These are phyloP conservation scores for Coleophoma crateriformis DNA, from an alignment of 2,329 filamentous ascomycete species.

Conservation along the genomic window DNA sequence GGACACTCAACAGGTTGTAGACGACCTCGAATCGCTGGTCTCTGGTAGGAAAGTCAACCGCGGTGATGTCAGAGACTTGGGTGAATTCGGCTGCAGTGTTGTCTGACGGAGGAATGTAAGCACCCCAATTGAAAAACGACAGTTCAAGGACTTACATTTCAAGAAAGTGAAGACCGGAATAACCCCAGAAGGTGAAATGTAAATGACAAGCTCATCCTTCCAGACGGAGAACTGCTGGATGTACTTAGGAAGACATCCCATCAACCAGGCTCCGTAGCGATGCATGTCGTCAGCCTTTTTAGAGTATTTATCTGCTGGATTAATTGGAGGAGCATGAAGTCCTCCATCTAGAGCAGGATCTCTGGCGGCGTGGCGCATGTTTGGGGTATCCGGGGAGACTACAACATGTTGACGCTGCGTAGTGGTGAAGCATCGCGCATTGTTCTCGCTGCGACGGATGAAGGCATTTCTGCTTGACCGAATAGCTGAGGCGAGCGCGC, in stretches of 20 bases:
- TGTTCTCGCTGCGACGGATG: conserved; percentile 14
- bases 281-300: conserved; percentile 84
- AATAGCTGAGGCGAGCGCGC: conserved; percentile 50
- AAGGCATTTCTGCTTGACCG: conserved; percentile 39
- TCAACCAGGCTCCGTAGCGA: conserved; percentile 92
- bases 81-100: conserved; percentile 98
- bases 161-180: conserved; percentile 91
- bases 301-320: conserved; percentile 89
- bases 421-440: conserved; percentile 29
- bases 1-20: conserved; percentile 93
- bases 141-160: conserved; percentile 47
- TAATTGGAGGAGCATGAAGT: conserved; percentile 75
- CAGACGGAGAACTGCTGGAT: conserved; percentile 99
- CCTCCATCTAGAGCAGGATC: conserved; percentile 38
- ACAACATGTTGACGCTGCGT: conserved; percentile 31
- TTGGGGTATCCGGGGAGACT: conserved; percentile 50
- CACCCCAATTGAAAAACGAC: neutral
- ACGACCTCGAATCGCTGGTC: conserved; percentile 96
- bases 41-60: conserved; percentile 91
- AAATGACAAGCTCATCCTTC: conserved; percentile 97
- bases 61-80: conserved; percentile 86
- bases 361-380: conserved; percentile 62
- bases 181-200: conserved; percentile 82
- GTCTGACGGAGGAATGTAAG: conserved; percentile 42
- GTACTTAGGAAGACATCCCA: conserved; percentile 96